phyloP scores from a whole-genome alignment of 352 stramenopile genomes.

The Globisporangium alternatum region DNA sequence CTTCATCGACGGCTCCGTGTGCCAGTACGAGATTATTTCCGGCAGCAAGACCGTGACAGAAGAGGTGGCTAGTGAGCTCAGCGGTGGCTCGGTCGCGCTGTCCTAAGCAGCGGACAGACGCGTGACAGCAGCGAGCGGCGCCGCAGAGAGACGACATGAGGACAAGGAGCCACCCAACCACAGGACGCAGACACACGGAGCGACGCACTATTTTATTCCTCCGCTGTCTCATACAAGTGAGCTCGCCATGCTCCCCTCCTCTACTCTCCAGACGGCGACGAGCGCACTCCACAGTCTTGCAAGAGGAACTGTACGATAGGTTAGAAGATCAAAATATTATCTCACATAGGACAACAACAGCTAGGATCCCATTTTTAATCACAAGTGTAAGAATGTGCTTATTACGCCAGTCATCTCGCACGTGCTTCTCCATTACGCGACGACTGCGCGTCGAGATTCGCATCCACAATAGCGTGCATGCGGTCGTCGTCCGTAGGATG shows the following conservation, averaged over 20 bases:
- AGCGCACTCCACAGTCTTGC: constrained; percentile 21
- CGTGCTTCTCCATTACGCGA: not conserved
- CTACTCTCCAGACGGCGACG: not conserved
- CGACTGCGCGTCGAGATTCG: not conserved
- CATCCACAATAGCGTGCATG: not conserved
- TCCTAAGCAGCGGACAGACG: constrained; percentile 1
- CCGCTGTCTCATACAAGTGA: not conserved
- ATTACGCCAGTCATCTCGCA: not conserved
- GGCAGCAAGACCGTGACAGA: constrained; percentile 53
- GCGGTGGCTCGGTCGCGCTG: constrained; percentile 3
- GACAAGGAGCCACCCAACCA: not conserved
- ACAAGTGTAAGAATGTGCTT: constrained; percentile 10
- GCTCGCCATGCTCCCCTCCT: constrained; percentile 9
- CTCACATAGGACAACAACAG: constrained; percentile 14
- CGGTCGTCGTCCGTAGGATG: not conserved
- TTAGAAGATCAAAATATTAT: constrained; percentile 45
- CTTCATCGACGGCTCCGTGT: constrained; percentile 65
- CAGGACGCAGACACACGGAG: not conserved
- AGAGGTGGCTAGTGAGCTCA: constrained; percentile 2
- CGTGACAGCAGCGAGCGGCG: not conserved
- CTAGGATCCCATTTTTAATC: constrained; percentile 9
- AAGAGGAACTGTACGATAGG: constrained; percentile 55
- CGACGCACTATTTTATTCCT: constrained; percentile 12
- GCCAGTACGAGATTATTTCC: constrained; percentile 66
- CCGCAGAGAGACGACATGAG: not conserved